Evolutionary conservation across 1,284 basidiomycete genomes (phyloP), one percentile per base, ranked within the genome.

Genomic region (Leccinum subrobustum): DNA sequence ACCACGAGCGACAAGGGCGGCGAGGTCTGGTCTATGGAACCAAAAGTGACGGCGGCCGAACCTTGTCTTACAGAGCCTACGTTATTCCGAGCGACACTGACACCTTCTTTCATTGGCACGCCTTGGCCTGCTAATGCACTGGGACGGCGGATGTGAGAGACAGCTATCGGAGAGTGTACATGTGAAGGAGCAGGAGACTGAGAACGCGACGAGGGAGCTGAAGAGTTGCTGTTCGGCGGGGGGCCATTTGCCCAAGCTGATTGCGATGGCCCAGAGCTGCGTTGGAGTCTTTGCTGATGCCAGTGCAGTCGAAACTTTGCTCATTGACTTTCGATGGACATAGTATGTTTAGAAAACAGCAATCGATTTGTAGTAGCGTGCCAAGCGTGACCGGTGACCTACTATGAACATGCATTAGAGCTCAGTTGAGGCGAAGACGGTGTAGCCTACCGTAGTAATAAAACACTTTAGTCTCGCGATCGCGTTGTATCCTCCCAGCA

Each of bases 221-320:
- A 31, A 31, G 83, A 75, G 6, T 60, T 71, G 61, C 65, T 78
- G 65, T 75, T 81, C 77, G 81, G 81, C 60, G 90, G 91, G 60
- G 90, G 90, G 75, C 91, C 90, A 82, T 78, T 88, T 78, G 88
- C 78, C 91, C 91, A 92, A 81, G 90, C 90, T 78, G 89, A 91
- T 81, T 85, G 83, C 79, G 81, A 73, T 72, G 87, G 77, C 78
- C 89, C 33, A 33, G 35, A 35, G 84, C 82, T 82, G 83, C 77
- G 83, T 70, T 77, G 83, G 80, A 81, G 79, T 85, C 84, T 88
- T 91, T 77, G 78, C 78, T 78, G 88, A 79, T 77, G 82, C 81
- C 31, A 31, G 31, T 31, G 31, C 33, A 35, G 35, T 35, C 35
- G 35, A 35, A 35, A 35, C 35, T 35, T 35, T 35, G 14, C 35